These are phyloP conservation scores for Purpureocillium lavendulum DNA, from an alignment of 2,329 filamentous ascomycete genomes.

Conservation along the genomic window DNA sequence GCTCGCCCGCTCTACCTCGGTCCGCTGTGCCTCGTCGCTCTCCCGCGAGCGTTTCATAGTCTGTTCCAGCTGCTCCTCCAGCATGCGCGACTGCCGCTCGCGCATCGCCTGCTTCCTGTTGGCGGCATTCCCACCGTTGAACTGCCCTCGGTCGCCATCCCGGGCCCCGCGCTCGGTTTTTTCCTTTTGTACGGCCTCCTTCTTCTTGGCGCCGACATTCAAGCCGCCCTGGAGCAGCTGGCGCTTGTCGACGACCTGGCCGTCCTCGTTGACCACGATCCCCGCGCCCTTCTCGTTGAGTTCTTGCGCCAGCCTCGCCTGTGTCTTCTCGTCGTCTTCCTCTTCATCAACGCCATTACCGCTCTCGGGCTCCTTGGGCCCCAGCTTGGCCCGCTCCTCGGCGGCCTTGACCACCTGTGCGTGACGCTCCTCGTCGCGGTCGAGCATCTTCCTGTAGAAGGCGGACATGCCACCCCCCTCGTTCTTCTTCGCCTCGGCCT, in stretches of 20 bases:
- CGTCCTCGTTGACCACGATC: conserved; percentile 71
- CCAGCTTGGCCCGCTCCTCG: conserved; percentile 40
- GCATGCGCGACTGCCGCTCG: conserved; percentile 69
- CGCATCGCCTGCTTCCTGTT: conserved; percentile 57
- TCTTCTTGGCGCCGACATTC: conserved; percentile 61
- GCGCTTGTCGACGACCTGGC: conserved; percentile 76
- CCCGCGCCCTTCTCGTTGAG: conserved; percentile 53
- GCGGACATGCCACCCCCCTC: conserved; percentile 62
- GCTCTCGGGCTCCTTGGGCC: conserved; percentile 8
- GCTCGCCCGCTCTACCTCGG: conserved; percentile 52
- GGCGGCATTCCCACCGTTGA: conserved; percentile 29
- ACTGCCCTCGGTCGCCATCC: conserved; percentile 24
- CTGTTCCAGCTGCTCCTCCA: conserved; percentile 69
- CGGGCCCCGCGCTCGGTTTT: conserved; percentile 8
- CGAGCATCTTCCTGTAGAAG: conserved; percentile 69
- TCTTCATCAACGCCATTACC: conserved; percentile 21
- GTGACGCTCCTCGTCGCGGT: conserved; percentile 62
- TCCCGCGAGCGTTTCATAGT: conserved; percentile 64
- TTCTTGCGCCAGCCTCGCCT: conserved; percentile 57
- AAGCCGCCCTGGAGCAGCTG: conserved; percentile 68
- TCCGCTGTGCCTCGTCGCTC: conserved; percentile 56
- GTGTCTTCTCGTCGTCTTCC: conserved; percentile 45
- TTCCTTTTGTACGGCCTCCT: conserved; percentile 27
- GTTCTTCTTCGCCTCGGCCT: conserved; percentile 55
- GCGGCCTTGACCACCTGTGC: conserved; percentile 62